A percentile compares a stretch with the other conserved stretches of the same genome.
phyloP scores from a whole-genome alignment of 176 grass and related monocot species.

The Pontederia crassipes region DNA sequence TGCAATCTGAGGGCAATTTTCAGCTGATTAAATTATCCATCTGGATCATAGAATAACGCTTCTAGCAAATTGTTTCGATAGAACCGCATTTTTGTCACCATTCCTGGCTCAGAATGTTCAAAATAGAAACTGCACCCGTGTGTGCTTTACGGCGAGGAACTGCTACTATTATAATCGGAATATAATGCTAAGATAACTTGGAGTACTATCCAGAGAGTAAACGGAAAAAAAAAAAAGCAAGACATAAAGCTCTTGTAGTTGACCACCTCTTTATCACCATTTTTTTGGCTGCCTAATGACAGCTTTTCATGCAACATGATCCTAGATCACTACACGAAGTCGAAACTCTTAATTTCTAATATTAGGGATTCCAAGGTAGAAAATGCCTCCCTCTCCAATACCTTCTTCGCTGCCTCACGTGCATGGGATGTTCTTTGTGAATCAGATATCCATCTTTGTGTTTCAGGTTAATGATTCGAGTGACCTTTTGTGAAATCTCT shows the following conservation, averaged over 20 bases:
- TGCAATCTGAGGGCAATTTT: no score
- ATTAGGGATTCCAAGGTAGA: no score
- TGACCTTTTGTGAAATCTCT: no score
- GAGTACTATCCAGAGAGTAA: not conserved
- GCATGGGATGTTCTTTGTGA: no score
- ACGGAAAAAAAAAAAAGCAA: not conserved
- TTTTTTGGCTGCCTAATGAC: not conserved
- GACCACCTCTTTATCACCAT: not conserved
- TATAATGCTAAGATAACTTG: constrained; percentile 12
- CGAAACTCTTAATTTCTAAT: not conserved
- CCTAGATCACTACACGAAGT: not conserved
- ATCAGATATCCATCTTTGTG: no score
- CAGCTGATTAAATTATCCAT: no score
- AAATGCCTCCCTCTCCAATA: no score
- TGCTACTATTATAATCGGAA: not conserved
- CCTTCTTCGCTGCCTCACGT: no score
- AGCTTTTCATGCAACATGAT: not conserved
- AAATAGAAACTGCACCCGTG: not conserved
- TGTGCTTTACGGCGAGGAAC: not conserved
- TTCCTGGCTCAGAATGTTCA: not conserved
- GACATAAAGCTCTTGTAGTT: not conserved
- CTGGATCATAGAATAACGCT: no score
- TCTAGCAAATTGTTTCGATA: no score
- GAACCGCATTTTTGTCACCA: no score
- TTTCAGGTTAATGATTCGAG: no score